Conservation (phyloP, 1,139 yeast genomes). For the Saccharomycopsis hybrid region DNA sequence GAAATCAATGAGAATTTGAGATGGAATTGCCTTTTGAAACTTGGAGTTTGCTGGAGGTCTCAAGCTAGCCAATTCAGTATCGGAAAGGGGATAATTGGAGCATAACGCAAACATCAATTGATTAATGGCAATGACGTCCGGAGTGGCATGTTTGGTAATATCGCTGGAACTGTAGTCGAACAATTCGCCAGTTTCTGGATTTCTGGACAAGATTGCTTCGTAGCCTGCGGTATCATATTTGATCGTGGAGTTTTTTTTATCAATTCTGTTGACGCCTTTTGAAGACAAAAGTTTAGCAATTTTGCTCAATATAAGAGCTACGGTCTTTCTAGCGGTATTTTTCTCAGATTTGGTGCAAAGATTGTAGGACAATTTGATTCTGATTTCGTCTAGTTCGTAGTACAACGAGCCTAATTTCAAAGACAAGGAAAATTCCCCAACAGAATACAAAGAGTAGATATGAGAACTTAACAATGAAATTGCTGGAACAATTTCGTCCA, state of each 20-base stretch:
- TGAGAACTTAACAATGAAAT: constrained; percentile 54
- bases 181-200: constrained; percentile 55
- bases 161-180: constrained; percentile 35
- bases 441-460: constrained; percentile 62
- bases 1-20: constrained; percentile 76
- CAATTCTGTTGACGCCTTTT: constrained; percentile 31
- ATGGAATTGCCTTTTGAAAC: constrained; percentile 51
- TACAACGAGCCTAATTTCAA: constrained; percentile 48
- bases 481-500: constrained; percentile 53
- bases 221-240: constrained; percentile 67
- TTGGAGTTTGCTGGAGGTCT: constrained; percentile 41
- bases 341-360: constrained; percentile 57
- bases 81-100: constrained; percentile 58
- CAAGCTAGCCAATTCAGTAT: constrained; percentile 32
- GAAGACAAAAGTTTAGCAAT: constrained; percentile 60
- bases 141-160: constrained; percentile 31
- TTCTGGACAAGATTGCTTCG: constrained; percentile 64
- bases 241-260: constrained; percentile 24
- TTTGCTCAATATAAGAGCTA: constrained; percentile 54
- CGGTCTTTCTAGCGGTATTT: constrained; percentile 48
- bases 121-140: constrained; percentile 60
- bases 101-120: constrained; percentile 69
- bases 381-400: constrained; percentile 54
- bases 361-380: constrained; percentile 51
- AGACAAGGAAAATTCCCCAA: constrained; percentile 60